Evolutionary conservation across 2,329 filamentous ascomycete genomes (phyloP), one percentile per base, ranked within the genome.

Genomic region (Diaporthe sp.): DNA sequence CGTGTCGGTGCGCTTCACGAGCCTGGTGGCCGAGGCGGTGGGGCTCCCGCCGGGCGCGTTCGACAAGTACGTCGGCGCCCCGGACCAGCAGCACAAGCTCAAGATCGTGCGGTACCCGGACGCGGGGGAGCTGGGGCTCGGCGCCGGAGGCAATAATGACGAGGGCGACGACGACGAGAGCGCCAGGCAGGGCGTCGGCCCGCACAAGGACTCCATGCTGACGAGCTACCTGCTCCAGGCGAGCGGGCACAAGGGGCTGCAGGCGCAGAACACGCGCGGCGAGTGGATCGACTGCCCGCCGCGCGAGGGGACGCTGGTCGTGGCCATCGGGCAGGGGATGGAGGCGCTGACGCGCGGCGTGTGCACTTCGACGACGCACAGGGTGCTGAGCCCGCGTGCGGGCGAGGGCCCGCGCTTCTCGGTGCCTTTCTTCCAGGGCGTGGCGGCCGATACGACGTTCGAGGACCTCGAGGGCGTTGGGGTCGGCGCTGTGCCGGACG

Each of bases 71-170:
- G 96, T 96, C 84, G 94, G 96, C 82, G 79, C 80, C 1, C 84
- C 88, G 87, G 83, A 89, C 79, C 87, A 90, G 86, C 95, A 97
- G 85, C 94, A 97, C 86, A 97, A 97, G 87, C 89, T 97, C 80
- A 98, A 98, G 86, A 93, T 98, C 76, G 93, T 97, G 76, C 95
- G 94, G 85, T 97, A 97, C 81, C 95, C 95, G 0, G 95, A 97
- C 82, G 83, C 90, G 17, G 84, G 86, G n/a, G 88, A 91, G 82
- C 85, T 94, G 1, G 90, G 88, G 0, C 82, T 88, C 3, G 82
- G 81, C 3, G 82, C 78, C 28, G 83, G 81, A 3, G 85, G 82
- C 53, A 37, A 19, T 4, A 81, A 80, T 31, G 83, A 88, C 78
- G 87, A 88, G 46, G 93, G 96, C 0, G 94, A 94, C 0, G 94